A percentile compares a stretch with the other conserved stretches of the same genome.
Evolutionary conservation across 305 asterid species (phyloP).

Genomic region (Salvia sclarea): DNA sequence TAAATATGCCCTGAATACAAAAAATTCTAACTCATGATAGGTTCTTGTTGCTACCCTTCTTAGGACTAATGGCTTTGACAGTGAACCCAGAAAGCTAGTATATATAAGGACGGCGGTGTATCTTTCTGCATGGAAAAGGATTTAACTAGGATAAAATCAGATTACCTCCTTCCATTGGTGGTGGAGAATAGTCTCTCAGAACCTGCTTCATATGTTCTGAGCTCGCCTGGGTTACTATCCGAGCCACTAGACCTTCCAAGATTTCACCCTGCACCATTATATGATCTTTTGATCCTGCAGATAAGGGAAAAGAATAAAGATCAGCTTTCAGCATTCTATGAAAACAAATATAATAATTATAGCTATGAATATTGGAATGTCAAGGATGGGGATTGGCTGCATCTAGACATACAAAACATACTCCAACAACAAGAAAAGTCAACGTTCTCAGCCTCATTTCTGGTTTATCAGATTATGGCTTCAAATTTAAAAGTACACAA

Average conservation of each 20-base stretch:
- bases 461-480: not conserved
- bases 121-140: slow-evolving; percentile 15
- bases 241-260: slow-evolving; percentile 98
- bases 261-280: slow-evolving; percentile 91
- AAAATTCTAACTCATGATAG: not conserved
- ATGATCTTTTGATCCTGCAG: slow-evolving; percentile 90
- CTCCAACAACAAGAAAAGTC: not conserved
- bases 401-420: not conserved
- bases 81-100: not conserved
- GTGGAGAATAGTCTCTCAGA: slow-evolving; percentile 66
- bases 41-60: slow-evolving; percentile 4
- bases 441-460: slow-evolving; percentile 1
- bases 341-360: slow-evolving; percentile 6
- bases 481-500: not conserved
- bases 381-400: not conserved
- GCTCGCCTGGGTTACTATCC: slow-evolving; percentile 83
- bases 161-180: slow-evolving; percentile 75
- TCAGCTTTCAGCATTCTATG: slow-evolving; percentile 15
- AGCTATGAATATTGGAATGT: slow-evolving; percentile 2
- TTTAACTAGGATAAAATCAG: slow-evolving; percentile 8
- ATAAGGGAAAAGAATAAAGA: slow-evolving; percentile 23
- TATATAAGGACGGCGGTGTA: slow-evolving; percentile 5
- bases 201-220: slow-evolving; percentile 78
- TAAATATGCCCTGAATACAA: not conserved
- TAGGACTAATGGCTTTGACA: slow-evolving; percentile 7